Evolutionary conservation across 73 alveolate species (phyloP).

Genomic region (Paramecium bursaria): DNA sequence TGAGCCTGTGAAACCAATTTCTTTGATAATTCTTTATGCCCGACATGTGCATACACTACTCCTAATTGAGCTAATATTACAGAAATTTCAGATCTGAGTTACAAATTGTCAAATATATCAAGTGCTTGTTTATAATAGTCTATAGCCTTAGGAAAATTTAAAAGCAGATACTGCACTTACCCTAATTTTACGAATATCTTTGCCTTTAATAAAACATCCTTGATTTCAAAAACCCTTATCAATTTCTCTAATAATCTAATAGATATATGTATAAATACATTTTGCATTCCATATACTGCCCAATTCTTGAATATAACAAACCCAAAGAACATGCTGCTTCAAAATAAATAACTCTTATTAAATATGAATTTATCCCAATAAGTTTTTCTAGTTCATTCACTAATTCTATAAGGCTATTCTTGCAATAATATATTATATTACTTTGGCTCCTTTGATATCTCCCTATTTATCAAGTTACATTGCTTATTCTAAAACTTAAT

Average conservation of each 20-base stretch:
- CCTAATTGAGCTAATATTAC: constrained; percentile 27
- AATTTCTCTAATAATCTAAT: constrained; percentile 34
- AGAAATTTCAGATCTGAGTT: constrained; percentile 13
- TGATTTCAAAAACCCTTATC: constrained; percentile 21
- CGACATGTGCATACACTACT: constrained; percentile 36
- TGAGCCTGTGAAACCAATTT: not conserved
- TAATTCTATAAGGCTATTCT: too few species aligned
- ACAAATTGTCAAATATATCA: constrained; percentile 11
- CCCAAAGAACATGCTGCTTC: constrained; percentile 26
- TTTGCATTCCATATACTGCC: constrained; percentile 24
- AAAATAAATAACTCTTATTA: constrained; percentile 43
- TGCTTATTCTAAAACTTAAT: too few species aligned
- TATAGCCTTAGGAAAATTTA: constrained; percentile 11
- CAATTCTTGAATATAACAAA: constrained; percentile 16
- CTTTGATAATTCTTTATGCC: constrained; percentile 18
- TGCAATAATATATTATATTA: too few species aligned
- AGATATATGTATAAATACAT: not conserved
- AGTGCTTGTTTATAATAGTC: constrained; percentile 40
- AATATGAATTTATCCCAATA: too few species aligned
- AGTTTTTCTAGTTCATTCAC: too few species aligned
- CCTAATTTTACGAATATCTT: constrained; percentile 26
- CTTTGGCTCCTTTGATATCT: too few species aligned
- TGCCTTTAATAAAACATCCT: constrained; percentile 41
- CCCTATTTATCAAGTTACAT: too few species aligned
- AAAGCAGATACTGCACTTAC: not conserved